Base-by-base conservation (phyloP, 306 rosid genomes). In the Lithocarpus polystachyus region DNA sequence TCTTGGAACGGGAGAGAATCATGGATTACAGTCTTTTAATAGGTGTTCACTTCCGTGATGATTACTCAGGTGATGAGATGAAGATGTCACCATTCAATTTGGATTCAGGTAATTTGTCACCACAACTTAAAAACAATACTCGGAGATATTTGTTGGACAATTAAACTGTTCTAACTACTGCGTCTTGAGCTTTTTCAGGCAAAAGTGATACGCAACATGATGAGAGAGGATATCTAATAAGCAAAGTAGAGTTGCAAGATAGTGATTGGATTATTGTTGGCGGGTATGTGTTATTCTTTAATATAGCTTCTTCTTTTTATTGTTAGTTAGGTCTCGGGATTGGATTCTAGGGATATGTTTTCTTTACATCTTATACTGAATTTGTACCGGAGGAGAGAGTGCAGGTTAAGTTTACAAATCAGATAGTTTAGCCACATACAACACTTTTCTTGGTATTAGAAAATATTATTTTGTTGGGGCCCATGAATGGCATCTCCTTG, bases 1-100 rank as follows among this genome's bases (percentile, higher is more conserved):
- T 85, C 80, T 82, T 88, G 56, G 89, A 88, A 81, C 80, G 87
- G 52, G 91, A 80, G 73, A 87, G 89, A 74, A 88, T 88, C 79
- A 88, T 88, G 89, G 91, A 88, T 85, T 88, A 88, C 48, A 88
- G 89, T 78, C 82, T 88, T 80, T 78, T 88, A 77, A 80, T 88
- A 72, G 91, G 91, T 77, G 80, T 87, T 82, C 89, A 88, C 77
- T 82, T 88, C 62, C 76, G 87, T 48, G 74, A 85, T 80, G 88
- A 88, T 68, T 56, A 40, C 78, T 68, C 74, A 24, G 33, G 74
- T 81, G 82, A 85, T 72, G 85, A 75, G 70, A 72, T 19, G 40
- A 82, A 75, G 77, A 80, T 73, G 57, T 80, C 78, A 48, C 64
- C 71, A 0, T 62, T 71, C 14, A 75, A 75, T 60, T 65, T 82